Conservation (phyloP, 805 yeast species). For the Wickerhamiella sorbophila region DNA sequence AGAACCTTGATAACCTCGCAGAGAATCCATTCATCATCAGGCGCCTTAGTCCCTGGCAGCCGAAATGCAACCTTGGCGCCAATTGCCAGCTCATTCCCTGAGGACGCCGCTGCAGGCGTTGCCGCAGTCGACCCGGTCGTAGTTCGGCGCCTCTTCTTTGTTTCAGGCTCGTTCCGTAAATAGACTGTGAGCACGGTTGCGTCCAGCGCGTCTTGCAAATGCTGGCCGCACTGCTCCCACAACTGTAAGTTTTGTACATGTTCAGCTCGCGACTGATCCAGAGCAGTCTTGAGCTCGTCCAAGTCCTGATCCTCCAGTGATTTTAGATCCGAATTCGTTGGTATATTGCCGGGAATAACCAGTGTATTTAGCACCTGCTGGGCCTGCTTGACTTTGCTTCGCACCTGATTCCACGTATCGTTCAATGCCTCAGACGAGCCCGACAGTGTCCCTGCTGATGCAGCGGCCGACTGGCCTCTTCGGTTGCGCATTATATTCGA, state of each 20-base stretch:
- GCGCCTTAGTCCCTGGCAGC: slow-evolving; percentile 37
- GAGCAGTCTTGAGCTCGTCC: neutral
- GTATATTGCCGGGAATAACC: neutral
- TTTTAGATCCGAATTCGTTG: neutral
- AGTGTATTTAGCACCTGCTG: neutral
- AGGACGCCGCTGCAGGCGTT: slow-evolving; percentile 1
- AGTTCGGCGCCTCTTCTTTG: slow-evolving; percentile 14
- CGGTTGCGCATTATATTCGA: neutral
- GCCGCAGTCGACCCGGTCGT: neutral
- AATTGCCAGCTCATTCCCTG: slow-evolving; percentile 26
- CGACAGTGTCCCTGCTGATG: no score
- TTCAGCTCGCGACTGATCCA: neutral
- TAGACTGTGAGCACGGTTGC: slow-evolving; percentile 14
- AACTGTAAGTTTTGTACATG: slow-evolving; percentile 3
- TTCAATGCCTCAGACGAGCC: slow-evolving; percentile 4
- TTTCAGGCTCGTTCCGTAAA: slow-evolving; percentile 10
- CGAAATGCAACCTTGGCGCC: slow-evolving; percentile 85
- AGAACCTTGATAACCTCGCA: slow-evolving; percentile 71
- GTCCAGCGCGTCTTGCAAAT: slow-evolving; percentile 17
- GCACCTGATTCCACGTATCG: slow-evolving; percentile 5
- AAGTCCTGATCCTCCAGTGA: slow-evolving; percentile 4
- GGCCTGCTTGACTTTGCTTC: slow-evolving; percentile 3
- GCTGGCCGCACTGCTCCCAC: slow-evolving; percentile 15
- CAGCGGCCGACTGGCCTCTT: neutral
- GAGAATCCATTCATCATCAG: slow-evolving; percentile 90